Evolutionary conservation across 352 stramenopile species (phyloP), one percentile per base, ranked within the genome.

Genomic region (Blastocystis sp.): DNA sequence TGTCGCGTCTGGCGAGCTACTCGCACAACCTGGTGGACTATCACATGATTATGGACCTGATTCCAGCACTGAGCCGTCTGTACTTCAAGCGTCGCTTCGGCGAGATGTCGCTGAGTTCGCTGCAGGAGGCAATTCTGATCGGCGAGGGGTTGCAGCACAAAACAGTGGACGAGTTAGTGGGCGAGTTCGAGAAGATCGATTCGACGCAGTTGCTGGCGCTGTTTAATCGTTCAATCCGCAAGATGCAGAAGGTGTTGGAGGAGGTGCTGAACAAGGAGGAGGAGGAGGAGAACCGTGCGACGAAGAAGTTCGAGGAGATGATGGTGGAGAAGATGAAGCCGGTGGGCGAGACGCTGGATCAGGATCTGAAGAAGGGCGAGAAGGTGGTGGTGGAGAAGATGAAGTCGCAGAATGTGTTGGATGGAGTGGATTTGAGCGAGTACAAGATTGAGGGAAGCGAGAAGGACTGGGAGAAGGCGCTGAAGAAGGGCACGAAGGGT

Each of bases 1-100:
- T 98, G 37, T 97, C 98, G 92, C 95, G 97, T 24, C 94, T 99
- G 65, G 96, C 98, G 90, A 94, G 97, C 10, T 99, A 99, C 92
- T 93, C 96, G 51, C 95, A 98, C 90, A 99, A 99, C 91, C 93
- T 99, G 74, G 98, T 98, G 80, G 97, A 99, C 92, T 98, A 99
- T 92, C 97, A 99, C 93, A 95, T 99, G 90, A 97, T 99, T 71
- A 95, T 97, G 26, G 97, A 99, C 92, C 92, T 99, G 35, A 91
- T 99, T 59, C 96, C 97, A 50, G 94, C 93, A 41, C 91, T 99
- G 24, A 93, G 95, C 51, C 93, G 95, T n/a, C 91, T 99, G 3
- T 98, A 98, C 91, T 99, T 99, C 91, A 92, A 97, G 61, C 93
- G 96, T 78, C 93, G 96, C 19, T 94, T 99, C 78, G 95, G 96